phyloP scores from a whole-genome alignment of 2,329 filamentous ascomycete species.

The Ophiocordyceps sinensis region DNA sequence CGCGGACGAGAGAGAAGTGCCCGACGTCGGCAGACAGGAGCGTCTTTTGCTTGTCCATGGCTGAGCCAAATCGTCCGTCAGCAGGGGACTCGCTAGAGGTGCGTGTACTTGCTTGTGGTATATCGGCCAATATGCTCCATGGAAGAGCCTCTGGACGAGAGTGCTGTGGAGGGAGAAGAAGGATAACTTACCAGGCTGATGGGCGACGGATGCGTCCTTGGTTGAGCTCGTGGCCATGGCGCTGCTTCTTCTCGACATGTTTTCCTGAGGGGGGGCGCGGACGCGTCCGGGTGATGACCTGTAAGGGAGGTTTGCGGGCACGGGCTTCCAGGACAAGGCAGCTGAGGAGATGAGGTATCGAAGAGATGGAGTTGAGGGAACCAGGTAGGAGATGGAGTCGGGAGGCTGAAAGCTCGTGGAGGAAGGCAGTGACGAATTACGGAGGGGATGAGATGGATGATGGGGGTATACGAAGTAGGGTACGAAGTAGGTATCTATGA shows the following conservation, averaged over 20 bases:
- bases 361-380: too few species aligned
- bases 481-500: too few species aligned
- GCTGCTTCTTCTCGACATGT: conserved; percentile 50
- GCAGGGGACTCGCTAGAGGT: too few species aligned
- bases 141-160: not conserved
- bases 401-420: too few species aligned
- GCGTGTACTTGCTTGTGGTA: not conserved
- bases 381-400: too few species aligned
- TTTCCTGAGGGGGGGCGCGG: not conserved
- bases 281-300: too few species aligned
- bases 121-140: not conserved
- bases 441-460: too few species aligned
- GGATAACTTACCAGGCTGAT: conserved; percentile 17
- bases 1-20: conserved; percentile 56
- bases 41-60: conserved; percentile 61
- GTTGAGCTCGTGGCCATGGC: conserved; percentile 16
- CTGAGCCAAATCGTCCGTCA: conserved; percentile 19
- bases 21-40: conserved; percentile 55
- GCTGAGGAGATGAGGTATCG: too few species aligned
- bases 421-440: too few species aligned
- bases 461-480: too few species aligned
- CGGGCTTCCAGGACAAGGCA: too few species aligned
- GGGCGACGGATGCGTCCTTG: conserved; percentile 14
- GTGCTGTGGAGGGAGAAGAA: not conserved
- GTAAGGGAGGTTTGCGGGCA: too few species aligned